Percentiles rank a stretch among this genome's conserved stretches.
phyloP scores from a whole-genome alignment of 2,329 filamentous ascomycete species.

The Alternaria gansuensis region DNA sequence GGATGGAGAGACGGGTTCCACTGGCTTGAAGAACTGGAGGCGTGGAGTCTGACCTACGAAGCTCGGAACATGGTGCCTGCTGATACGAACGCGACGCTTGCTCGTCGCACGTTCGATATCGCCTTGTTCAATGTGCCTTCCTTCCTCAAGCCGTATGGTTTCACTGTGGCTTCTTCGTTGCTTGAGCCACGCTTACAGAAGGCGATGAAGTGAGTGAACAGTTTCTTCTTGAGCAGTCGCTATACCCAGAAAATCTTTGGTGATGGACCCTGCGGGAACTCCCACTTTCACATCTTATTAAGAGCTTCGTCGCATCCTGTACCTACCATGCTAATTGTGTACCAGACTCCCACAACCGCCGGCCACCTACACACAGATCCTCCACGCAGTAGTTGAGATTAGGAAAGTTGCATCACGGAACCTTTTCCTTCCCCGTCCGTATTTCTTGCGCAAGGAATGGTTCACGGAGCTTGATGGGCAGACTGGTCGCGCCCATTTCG shows the following conservation, averaged over 20 bases:
- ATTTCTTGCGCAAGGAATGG: slow-evolving; percentile 55
- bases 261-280: no score
- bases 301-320: slow-evolving; percentile 13
- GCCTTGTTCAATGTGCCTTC: slow-evolving; percentile 66
- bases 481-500: slow-evolving; percentile 37
- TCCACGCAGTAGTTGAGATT: slow-evolving; percentile 58
- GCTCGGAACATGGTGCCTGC: slow-evolving; percentile 63
- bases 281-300: no score
- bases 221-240: no score
- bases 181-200: slow-evolving; percentile 71
- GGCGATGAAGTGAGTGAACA: slow-evolving; percentile 63
- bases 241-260: no score
- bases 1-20: slow-evolving; percentile 61
- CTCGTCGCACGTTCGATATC: slow-evolving; percentile 68
- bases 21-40: slow-evolving; percentile 61
- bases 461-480: slow-evolving; percentile 52
- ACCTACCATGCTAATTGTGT: not conserved
- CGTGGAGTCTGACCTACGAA: slow-evolving; percentile 68
- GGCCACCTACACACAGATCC: not conserved
- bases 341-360: not conserved
- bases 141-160: slow-evolving; percentile 57
- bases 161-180: slow-evolving; percentile 64
- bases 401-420: slow-evolving; percentile 61
- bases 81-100: slow-evolving; percentile 54
- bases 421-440: slow-evolving; percentile 68